Evolutionary conservation across 768 basidiomycete genomes (phyloP).

Genomic region (Gloeostereum incarnatum): DNA sequence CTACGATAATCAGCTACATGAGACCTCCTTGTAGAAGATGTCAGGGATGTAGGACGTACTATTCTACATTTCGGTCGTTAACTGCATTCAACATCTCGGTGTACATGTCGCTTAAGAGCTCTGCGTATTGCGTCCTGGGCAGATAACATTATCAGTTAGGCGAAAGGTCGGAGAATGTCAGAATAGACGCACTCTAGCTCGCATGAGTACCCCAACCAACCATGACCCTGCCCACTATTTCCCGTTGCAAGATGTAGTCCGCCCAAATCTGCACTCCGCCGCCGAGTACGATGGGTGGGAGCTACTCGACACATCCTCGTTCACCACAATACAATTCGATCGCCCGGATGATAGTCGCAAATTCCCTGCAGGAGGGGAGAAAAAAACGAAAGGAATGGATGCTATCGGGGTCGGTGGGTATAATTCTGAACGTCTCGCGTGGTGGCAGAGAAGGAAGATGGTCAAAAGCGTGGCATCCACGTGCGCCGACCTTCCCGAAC

Average conservation of each 20-base stretch:
- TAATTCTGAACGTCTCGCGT: too few species aligned
- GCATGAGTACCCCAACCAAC: constrained; percentile 51
- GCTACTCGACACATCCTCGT: background rate
- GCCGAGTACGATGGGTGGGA: constrained; percentile 15
- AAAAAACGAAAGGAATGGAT: too few species aligned
- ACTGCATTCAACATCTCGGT: constrained; percentile 69
- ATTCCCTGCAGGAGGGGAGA: too few species aligned
- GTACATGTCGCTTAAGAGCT: constrained; percentile 79
- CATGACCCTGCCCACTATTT: constrained; percentile 53
- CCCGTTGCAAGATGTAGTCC: constrained; percentile 76
- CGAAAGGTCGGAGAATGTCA: constrained; percentile 10
- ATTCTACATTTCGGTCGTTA: constrained; percentile 37
- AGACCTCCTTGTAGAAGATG: too few species aligned
- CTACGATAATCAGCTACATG: too few species aligned
- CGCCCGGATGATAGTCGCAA: too few species aligned
- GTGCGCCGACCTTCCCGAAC: too few species aligned
- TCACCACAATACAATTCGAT: too few species aligned
- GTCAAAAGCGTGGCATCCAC: too few species aligned
- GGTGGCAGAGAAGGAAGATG: too few species aligned
- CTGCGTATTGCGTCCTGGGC: constrained; percentile 57
- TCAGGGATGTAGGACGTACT: too few species aligned
- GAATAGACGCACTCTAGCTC: constrained; percentile 37
- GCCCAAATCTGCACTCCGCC: constrained; percentile 84
- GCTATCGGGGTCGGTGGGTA: too few species aligned
- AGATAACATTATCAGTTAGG: background rate